Evolutionary conservation across 2,329 filamentous ascomycete genomes (phyloP), one percentile per base, ranked within the genome.

Genomic region (Ophiostoma ips): DNA sequence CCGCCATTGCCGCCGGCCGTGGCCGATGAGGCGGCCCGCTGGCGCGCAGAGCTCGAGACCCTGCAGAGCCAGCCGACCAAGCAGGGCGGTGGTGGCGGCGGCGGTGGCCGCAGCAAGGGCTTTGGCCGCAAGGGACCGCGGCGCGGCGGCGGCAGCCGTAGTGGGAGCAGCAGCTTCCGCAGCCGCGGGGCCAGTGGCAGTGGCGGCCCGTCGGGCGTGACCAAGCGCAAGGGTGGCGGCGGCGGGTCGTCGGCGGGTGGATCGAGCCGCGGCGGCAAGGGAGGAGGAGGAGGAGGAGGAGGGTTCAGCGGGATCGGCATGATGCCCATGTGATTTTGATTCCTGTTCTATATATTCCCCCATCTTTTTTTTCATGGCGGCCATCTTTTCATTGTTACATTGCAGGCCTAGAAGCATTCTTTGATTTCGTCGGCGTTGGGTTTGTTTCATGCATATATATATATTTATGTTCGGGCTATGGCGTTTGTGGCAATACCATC

Each of bases 31-130:
- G 60, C 60, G 8, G 54, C 55, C 11, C 34, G 52, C 19, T 66
- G 64, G 60, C 55, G 61, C 33, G 53, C 57, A 41, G 51, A 61
- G 41, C 61, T 64, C 19, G 58, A 61, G 24, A 52, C 56, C n/a
- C 55, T 61, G 33, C 55, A 55, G 46, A 56, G 50, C 40, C 56
- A 55, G 44, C 16, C 55, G 18, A 8, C 40, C n/a, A 30, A 24
- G 21, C 30, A 35, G 4, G 28, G 53, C 4, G 55, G 58, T 12
- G 34, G 44, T 11, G 49, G n/a, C 55, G 60, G 55, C 41, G 28
- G 53, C 4, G 55, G 58, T 13, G 41, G 44, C 11, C 55, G 60
- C 3, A 52, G 55, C 13, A 55, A 51, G 41, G 38, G 46, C 19
- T 40, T 48, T 13, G 43, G 43, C 8, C 19, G 41, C 7, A 55